Evolutionary conservation across 805 yeast genomes (phyloP).

Genomic region (Zygosaccharomyces gambellarensis): DNA sequence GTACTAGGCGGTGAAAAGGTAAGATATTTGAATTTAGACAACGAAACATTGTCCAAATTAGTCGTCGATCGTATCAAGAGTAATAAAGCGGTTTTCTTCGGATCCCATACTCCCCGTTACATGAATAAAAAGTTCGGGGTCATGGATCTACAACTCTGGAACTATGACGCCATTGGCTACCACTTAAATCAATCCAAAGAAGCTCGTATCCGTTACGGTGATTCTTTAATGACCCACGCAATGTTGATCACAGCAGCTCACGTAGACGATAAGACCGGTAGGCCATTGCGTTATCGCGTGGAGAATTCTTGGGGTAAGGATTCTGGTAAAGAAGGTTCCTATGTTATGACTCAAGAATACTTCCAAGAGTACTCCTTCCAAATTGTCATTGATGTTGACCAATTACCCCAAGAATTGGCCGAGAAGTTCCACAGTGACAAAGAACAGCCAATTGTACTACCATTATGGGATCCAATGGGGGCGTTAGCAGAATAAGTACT

Average conservation of each 20-base stretch:
- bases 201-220: conserved; percentile 63
- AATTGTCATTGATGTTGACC: conserved; percentile 55
- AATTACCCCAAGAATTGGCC: conserved; percentile 41
- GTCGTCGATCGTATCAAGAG: conserved; percentile 64
- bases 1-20: conserved; percentile 67
- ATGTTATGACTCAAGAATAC: conserved; percentile 67
- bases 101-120: conserved; percentile 83
- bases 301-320: conserved; percentile 77
- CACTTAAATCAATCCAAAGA: conserved; percentile 52
- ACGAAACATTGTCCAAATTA: conserved; percentile 51
- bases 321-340: conserved; percentile 62
- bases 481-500: conserved; percentile 46
- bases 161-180: conserved; percentile 56
- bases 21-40: conserved; percentile 63
- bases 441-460: conserved; percentile 52
- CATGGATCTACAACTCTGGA: conserved; percentile 68
- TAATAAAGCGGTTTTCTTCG: conserved; percentile 81
- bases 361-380: conserved; percentile 73
- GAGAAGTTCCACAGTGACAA: conserved; percentile 36
- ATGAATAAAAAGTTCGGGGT: conserved; percentile 60
- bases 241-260: conserved; percentile 83
- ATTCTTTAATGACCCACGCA: conserved; percentile 85
- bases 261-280: conserved; percentile 50
- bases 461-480: conserved; percentile 80
- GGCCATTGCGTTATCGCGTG: conserved; percentile 64